Conservation (phyloP, 179 eudicot genomes). For the Amaranthus tricolor region DNA sequence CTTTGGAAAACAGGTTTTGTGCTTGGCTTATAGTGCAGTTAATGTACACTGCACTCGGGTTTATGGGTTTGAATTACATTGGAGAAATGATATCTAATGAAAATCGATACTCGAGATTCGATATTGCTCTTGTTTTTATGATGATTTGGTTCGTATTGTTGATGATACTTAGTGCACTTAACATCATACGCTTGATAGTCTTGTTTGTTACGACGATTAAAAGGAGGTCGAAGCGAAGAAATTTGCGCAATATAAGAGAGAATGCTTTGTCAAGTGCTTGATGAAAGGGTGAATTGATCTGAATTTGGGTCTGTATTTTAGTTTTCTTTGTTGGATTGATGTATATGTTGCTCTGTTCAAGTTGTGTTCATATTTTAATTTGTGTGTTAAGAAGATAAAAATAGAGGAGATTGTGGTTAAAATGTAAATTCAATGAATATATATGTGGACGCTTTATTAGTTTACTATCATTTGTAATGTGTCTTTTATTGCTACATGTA, state of each 20-base stretch:
- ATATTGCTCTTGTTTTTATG: conserved; percentile 10
- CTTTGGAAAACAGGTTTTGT: conserved; percentile 31
- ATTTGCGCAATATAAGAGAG: neutral
- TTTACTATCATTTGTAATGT: no score
- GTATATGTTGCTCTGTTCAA: no score
- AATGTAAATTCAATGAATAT: no score
- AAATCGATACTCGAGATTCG: conserved; percentile 13
- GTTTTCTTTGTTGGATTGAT: no score
- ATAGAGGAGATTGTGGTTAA: no score
- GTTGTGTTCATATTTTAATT: no score
- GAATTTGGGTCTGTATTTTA: no score
- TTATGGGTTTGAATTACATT: conserved; percentile 18
- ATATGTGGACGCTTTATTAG: no score
- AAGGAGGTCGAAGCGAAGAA: conserved; percentile 5
- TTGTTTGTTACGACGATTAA: conserved; percentile 9
- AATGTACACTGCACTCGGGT: conserved; percentile 34
- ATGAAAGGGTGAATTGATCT: no score
- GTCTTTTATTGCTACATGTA: no score
- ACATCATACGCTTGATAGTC: conserved; percentile 23
- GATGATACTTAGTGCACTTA: conserved; percentile 16
- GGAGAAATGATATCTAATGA: conserved; percentile 24
- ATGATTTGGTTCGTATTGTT: conserved; percentile 23
- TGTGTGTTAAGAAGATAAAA: no score
- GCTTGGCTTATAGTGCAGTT: conserved; percentile 32
- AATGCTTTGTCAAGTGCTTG: conserved; percentile 15